phyloP scores from a whole-genome alignment of 768 basidiomycete species.

The Auriscalpium vulgare region DNA sequence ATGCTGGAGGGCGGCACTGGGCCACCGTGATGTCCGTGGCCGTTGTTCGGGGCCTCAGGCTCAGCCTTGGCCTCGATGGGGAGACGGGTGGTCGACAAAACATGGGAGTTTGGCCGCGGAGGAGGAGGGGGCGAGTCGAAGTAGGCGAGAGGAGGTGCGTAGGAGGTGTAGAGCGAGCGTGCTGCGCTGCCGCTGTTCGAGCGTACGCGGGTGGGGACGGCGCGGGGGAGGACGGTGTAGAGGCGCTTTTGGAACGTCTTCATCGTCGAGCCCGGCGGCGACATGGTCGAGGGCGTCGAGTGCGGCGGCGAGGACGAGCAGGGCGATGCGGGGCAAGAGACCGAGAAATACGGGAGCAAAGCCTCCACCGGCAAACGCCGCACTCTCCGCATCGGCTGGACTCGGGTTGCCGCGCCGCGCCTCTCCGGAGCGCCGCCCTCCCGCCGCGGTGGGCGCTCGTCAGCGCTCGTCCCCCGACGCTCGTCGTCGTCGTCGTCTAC shows the following conservation, averaged over 20 bases:
- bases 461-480: too few relatives aligned
- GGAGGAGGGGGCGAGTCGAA: conserved; percentile 32
- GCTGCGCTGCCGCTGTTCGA: conserved; percentile 34
- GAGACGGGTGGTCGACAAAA: conserved; percentile 34
- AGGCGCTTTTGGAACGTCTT: conserved; percentile 47
- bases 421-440: too few relatives aligned
- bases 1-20: conserved; percentile 31
- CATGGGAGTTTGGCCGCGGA: conserved; percentile 32
- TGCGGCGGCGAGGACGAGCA: background rate
- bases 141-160: conserved; percentile 28
- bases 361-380: too few relatives aligned
- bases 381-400: too few relatives aligned
- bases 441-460: too few relatives aligned
- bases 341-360: too few relatives aligned
- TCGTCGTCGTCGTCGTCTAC: too few relatives aligned
- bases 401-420: too few relatives aligned
- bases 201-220: conserved; percentile 31
- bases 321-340: too few relatives aligned
- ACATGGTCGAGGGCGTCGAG: conserved; percentile 18
- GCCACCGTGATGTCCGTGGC: conserved; percentile 25
- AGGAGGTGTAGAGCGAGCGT: conserved; percentile 35
- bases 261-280: conserved; percentile 33
- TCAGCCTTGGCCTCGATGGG: conserved; percentile 41
- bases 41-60: conserved; percentile 27
- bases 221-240: conserved; percentile 35